Base-by-base conservation (phyloP, 202 grass and related monocot genomes). In the Elaeis oleifera region DNA sequence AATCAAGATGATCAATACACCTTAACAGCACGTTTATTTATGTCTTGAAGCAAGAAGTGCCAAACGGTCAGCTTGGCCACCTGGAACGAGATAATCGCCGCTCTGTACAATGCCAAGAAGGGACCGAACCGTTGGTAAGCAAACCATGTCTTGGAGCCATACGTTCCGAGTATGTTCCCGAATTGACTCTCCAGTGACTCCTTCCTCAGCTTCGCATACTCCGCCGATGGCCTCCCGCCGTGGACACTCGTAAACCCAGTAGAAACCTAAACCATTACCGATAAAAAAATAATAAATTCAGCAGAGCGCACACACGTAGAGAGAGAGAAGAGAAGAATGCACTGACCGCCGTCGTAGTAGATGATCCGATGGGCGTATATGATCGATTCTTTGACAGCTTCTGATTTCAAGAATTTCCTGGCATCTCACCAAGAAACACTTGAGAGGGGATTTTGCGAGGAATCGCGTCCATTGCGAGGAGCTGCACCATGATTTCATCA, bases 151-250 rank as follows among this genome's bases (percentile, higher is more conserved):
- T 29, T 81, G 0, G 91, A 96, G 54, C 81, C 28, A 15, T 56
- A 83, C 54, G 76, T 74, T 28, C 91, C 87, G 50, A 96, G 56
- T 29, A 90, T 96, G 70, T 84, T 75, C 60, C 84, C 68, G 44
- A 96, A 96, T 71, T 90, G 76, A 3, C 53, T 76, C 78, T 96
- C 91, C 51, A 96, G 74, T 3, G 64, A 90, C 76, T 90, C 81
- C 73, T 89, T 96, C 29, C 91, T 87, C 36, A 77, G 83, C 73
- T 90, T 96, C 24, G 91, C 91, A 65, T 90, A 96, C 57, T 96
- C 91, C 49, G 87, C 76, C 16, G 91, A 90, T 1, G 79, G 84
- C 44, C 87, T 88, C 64, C 80, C 87, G 0, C 87, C 91, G 50
- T 96, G 91, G 52, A 96, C 87, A 56, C 91, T 96, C 59, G 91